Base-by-base conservation (phyloP, 2,329 filamentous ascomycete genomes). In the Cladophialophora psammophila region DNA sequence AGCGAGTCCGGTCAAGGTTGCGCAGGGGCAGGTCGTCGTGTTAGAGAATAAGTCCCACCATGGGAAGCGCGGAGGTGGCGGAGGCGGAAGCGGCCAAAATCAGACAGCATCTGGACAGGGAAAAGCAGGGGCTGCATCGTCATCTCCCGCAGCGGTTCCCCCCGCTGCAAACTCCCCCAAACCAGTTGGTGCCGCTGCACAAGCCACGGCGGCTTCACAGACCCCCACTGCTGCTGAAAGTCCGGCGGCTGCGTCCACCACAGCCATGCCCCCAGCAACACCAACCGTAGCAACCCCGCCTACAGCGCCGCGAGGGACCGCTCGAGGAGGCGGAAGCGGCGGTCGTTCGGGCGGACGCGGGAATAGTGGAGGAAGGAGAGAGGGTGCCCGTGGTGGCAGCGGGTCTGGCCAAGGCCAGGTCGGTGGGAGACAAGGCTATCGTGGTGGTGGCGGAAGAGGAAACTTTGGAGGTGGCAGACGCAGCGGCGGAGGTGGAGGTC, bases 11-110 rank as follows among this genome's bases (percentile, higher is more conserved):
- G 86, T 97, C 35, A 82, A 90, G 20, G 90, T 98, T 10, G 94
- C 91, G 0, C 91, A 96, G 76, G 93, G 92, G 6, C 90, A 90
- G 9, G 92, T 98, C 1, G 92, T 96, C 71, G 91, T 98, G 1
- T 81, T 96, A 31, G 94, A 97, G 80, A 87, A 91, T 58, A 93
- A 91, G 77, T 60, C 64, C 2, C 67, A 68, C n/a, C 59, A 61
- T 58, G 64, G 57, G 40, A 69, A 71, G 53, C 62, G 66, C 38
- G 60, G 63, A 34, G 65, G 61, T 32, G 63, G 59, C 50, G 63
- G 20, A 36, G 40, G 45, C 5, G 59, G 57, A 12, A 36, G 36
- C 18, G 56, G 55, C 36, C 40, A 66, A 36, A 45, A 59, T 13
- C 15, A 63, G 20, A 53, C 36, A 54, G 35, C 40, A 36, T 26